A percentile compares a stretch with the other conserved stretches of the same genome.
These are phyloP conservation scores for Penicillium italicum DNA, from an alignment of 2,329 filamentous ascomycete genomes.

Conservation along the genomic window DNA sequence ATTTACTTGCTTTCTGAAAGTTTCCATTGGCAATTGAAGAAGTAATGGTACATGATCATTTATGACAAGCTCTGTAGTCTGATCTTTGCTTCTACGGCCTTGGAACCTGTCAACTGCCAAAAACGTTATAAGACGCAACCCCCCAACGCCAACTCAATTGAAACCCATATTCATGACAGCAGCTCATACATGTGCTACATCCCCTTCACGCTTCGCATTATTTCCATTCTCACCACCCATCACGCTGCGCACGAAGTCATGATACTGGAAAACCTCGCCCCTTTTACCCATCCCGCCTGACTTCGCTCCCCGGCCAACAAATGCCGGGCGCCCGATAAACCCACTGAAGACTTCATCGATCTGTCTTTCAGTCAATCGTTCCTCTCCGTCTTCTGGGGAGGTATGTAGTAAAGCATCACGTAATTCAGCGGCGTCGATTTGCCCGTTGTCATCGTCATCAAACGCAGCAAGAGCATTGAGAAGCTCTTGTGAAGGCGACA, in stretches of 20 bases:
- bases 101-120: background rate
- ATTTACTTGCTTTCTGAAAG: background rate
- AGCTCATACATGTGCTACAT: conserved; percentile 12
- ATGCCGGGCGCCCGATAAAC: conserved; percentile 78
- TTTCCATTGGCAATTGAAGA: background rate
- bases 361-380: conserved; percentile 64
- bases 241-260: conserved; percentile 78
- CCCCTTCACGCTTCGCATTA: conserved; percentile 22
- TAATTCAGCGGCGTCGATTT: conserved; percentile 79
- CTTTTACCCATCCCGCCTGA: conserved; percentile 56
- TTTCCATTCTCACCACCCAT: conserved; percentile 49
- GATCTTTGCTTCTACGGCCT: background rate
- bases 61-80: background rate
- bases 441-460: conserved; percentile 91
- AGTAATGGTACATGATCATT: background rate
- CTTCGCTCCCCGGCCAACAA: conserved; percentile 56
- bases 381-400: conserved; percentile 67
- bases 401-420: conserved; percentile 80
- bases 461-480: conserved; percentile 90
- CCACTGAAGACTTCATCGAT: conserved; percentile 84
- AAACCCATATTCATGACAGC: conserved; percentile 2
- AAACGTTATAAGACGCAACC: background rate
- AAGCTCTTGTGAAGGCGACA: conserved; percentile 77
- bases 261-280: conserved; percentile 88
- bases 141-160: conserved; percentile 15